Evolutionary conservation across 169 alveolate species (phyloP).

Genomic region (Eimeria sp.): DNA sequence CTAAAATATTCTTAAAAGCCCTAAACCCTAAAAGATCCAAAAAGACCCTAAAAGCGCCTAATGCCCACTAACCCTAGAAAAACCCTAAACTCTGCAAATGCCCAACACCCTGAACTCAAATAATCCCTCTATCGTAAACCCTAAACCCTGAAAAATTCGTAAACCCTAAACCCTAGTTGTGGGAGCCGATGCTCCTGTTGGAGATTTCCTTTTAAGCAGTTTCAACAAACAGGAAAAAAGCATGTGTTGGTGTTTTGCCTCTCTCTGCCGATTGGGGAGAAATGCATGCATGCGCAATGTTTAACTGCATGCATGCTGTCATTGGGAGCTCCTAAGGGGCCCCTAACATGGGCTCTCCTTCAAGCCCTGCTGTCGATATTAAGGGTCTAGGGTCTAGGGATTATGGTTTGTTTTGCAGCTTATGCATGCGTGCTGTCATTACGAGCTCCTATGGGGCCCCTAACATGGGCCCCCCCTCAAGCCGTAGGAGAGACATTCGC

Average conservation of each 20-base stretch:
- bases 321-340: no score
- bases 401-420: background rate
- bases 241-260: background rate
- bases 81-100: background rate
- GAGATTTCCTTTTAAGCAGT: no score
- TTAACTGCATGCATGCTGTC: background rate
- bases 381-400: background rate
- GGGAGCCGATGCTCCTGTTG: background rate
- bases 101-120: background rate
- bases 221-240: no score
- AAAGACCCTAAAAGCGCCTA: no score
- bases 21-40: background rate
- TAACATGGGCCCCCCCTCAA: background rate
- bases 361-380: background rate
- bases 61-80: no score
- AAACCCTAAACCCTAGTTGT: background rate
- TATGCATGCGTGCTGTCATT: conserved; percentile 3
- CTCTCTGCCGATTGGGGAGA: background rate
- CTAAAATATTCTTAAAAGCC: background rate
- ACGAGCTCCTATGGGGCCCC: background rate
- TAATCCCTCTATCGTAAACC: background rate
- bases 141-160: background rate
- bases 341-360: background rate
- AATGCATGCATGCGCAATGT: no score
- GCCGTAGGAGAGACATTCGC: conserved; percentile 5